These are phyloP conservation scores for Penicillium sp. DNA, from an alignment of 2,329 filamentous ascomycete genomes.

Conservation along the genomic window DNA sequence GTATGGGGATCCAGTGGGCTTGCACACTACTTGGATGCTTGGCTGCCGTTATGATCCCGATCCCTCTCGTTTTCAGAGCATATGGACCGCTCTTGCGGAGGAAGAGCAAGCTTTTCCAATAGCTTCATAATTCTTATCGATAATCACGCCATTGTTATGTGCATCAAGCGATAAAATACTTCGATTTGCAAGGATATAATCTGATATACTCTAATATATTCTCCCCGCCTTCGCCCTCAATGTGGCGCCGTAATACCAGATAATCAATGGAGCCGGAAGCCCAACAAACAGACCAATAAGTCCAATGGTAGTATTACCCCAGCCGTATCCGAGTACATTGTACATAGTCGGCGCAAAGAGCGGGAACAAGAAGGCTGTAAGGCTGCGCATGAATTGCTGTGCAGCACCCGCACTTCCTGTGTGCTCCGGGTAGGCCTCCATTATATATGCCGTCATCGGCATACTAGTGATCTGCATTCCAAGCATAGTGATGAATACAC, in stretches of 20 bases:
- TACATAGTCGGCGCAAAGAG: conserved; percentile 50
- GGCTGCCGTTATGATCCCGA: conserved; percentile 32
- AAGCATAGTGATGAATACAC: conserved; percentile 46
- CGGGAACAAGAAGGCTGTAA: conserved; percentile 53
- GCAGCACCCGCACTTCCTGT: conserved; percentile 51
- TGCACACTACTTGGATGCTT: conserved; percentile 35
- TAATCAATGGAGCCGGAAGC: conserved; percentile 44
- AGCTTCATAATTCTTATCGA: background rate
- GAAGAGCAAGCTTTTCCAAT: conserved; percentile 19
- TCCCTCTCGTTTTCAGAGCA: conserved; percentile 26
- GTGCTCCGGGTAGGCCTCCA: conserved; percentile 47
- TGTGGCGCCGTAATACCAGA: conserved; percentile 48
- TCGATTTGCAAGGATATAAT: no score
- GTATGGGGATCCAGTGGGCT: conserved; percentile 36
- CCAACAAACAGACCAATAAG: conserved; percentile 25
- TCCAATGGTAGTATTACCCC: conserved; percentile 48
- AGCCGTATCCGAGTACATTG: conserved; percentile 37
- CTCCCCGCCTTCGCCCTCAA: conserved; percentile 26
- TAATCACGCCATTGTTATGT: no score
- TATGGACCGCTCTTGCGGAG: conserved; percentile 27
- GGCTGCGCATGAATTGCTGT: conserved; percentile 45
- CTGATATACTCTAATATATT: background rate
- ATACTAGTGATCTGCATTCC: conserved; percentile 24
- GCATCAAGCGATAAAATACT: background rate
- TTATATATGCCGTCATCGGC: conserved; percentile 28